Conservation (phyloP, 2,329 filamentous ascomycete species). For the Pyrenochaeta sp. region DNA sequence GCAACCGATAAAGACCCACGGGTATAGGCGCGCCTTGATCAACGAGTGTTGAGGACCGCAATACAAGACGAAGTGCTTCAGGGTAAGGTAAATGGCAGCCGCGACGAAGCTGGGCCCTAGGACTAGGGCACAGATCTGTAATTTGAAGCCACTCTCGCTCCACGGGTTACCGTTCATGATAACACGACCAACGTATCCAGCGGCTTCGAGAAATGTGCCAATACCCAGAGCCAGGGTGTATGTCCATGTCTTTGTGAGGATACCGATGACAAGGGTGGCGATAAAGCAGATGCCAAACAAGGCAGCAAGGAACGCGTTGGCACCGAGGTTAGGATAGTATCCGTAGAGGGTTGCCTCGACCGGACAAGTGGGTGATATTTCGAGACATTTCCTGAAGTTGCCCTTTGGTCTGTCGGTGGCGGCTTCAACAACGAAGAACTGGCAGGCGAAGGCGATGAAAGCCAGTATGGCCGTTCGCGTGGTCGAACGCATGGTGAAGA, state of each 20-base stretch:
- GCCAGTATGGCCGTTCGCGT: slow-evolving; percentile 16
- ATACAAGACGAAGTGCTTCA: slow-evolving; percentile 57
- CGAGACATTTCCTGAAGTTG: slow-evolving; percentile 31
- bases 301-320: slow-evolving; percentile 50
- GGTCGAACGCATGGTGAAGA: slow-evolving; percentile 11
- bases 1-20: slow-evolving; percentile 66
- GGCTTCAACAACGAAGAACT: slow-evolving; percentile 18
- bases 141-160: slow-evolving; percentile 52
- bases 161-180: slow-evolving; percentile 55
- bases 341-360: slow-evolving; percentile 51
- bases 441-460: slow-evolving; percentile 14
- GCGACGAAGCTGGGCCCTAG: slow-evolving; percentile 56
- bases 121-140: slow-evolving; percentile 55
- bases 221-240: slow-evolving; percentile 53
- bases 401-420: slow-evolving; percentile 28
- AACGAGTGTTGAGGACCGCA: slow-evolving; percentile 53
- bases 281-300: slow-evolving; percentile 31
- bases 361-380: slow-evolving; percentile 37
- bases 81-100: slow-evolving; percentile 57
- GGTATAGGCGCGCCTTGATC: slow-evolving; percentile 56
- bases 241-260: slow-evolving; percentile 48
- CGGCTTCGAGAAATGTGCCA: slow-evolving; percentile 52
- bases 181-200: slow-evolving; percentile 55
- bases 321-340: slow-evolving; percentile 50
- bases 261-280: slow-evolving; percentile 23